Evolutionary conservation across 345 rosid species (phyloP).

Genomic region (Euclidium syriacum): DNA sequence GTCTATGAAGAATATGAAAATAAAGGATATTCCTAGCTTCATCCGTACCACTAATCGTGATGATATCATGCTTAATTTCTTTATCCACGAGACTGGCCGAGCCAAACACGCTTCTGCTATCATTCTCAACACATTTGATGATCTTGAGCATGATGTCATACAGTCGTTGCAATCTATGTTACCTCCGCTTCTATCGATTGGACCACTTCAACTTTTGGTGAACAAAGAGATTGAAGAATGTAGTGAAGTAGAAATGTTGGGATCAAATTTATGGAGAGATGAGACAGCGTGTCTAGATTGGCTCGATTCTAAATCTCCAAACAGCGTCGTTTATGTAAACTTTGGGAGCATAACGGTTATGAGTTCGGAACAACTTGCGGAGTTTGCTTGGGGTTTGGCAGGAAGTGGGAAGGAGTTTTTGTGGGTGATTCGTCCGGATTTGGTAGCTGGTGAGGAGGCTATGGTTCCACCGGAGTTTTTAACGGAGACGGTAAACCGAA

Average conservation of each 20-base stretch:
- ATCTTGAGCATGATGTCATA: constrained; percentile 23
- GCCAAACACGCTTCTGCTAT: constrained; percentile 23
- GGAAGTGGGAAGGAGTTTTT: constrained; percentile 39
- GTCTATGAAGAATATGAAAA: constrained; percentile 17
- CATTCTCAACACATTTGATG: constrained; percentile 36
- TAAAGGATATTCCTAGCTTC: constrained; percentile 32
- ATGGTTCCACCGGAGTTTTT: constrained; percentile 37
- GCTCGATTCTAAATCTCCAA: constrained; percentile 20
- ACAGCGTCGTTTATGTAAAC: constrained; percentile 20
- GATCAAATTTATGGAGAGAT: constrained; percentile 26
- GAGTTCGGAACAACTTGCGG: constrained; percentile 13
- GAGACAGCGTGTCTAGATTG: constrained; percentile 24
- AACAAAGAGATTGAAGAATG: background rate
- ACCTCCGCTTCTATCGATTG: constrained; percentile 27
- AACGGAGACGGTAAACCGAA: constrained; percentile 30
- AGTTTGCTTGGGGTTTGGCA: constrained; percentile 53
- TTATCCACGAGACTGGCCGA: background rate
- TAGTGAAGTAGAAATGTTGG: background rate
- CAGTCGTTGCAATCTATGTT: constrained; percentile 12
- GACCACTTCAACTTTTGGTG: constrained; percentile 8
- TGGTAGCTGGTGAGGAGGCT: constrained; percentile 36
- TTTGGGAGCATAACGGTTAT: constrained; percentile 22
- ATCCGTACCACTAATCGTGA: constrained; percentile 27
- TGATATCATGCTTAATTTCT: constrained; percentile 16
- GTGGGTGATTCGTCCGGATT: constrained; percentile 56